A percentile compares a stretch with the other conserved stretches of the same genome.
These are phyloP conservation scores for Xylaria hypoxylon DNA, from an alignment of 2,329 filamentous ascomycete genomes.

Conservation along the genomic window DNA sequence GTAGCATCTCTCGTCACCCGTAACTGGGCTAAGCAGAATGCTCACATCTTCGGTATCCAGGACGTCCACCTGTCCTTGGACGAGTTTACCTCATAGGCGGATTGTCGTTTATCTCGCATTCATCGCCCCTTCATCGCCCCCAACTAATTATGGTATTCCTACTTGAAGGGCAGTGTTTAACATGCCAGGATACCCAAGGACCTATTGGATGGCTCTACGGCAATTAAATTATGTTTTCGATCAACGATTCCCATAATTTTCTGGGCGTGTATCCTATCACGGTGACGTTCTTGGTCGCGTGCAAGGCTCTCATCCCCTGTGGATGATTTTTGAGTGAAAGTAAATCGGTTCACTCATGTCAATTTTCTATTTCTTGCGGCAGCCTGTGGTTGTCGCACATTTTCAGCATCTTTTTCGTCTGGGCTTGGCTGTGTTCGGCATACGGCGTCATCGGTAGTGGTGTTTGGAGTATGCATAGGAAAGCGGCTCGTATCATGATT, in stretches of 20 bases:
- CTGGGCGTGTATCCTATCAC: conserved; percentile 32
- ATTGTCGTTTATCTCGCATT: conserved; percentile 29
- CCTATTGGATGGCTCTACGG: conserved; percentile 48
- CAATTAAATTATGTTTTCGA: conserved; percentile 46
- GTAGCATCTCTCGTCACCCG: conserved; percentile 90
- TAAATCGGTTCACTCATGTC: conserved; percentile 7
- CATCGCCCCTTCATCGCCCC: conserved; percentile 18
- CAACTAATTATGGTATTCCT: conserved; percentile 43
- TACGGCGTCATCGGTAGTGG: conserved; percentile 37
- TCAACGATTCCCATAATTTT: conserved; percentile 41
- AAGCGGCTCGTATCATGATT: conserved; percentile 35
- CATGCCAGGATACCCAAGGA: conserved; percentile 47
- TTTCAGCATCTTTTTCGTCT: conserved; percentile 33
- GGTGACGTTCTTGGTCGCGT: conserved; percentile 34
- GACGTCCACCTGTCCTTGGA: conserved; percentile 64
- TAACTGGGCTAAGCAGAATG: conserved; percentile 91
- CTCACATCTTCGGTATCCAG: conserved; percentile 65
- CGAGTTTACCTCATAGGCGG: conserved; percentile 53
- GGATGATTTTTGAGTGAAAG: conserved; percentile 9
- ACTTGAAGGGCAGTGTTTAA: conserved; percentile 42
- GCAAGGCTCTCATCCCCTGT: conserved; percentile 18
- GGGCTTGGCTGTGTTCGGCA: conserved; percentile 35
- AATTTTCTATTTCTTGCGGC: conserved; percentile 31
- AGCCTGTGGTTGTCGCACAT: conserved; percentile 29
- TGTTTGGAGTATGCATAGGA: conserved; percentile 38